Base-by-base conservation (phyloP, 2,329 filamentous ascomycete species). In the Colletotrichum tropicicola region DNA sequence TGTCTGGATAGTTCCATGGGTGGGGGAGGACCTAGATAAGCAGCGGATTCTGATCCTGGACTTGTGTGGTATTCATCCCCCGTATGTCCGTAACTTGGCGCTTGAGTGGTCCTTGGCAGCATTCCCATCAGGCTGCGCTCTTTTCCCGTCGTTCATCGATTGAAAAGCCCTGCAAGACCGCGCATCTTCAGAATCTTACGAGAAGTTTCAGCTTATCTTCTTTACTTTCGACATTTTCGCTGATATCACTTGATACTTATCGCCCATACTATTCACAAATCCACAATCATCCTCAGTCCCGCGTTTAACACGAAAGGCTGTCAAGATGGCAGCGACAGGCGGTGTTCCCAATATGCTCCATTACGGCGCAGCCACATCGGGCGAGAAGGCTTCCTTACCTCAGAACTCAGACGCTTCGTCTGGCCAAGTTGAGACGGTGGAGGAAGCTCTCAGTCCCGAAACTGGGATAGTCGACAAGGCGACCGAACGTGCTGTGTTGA, bases 331-430 rank as follows among this genome's bases (percentile, higher is more conserved):
- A 19, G 39, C 39, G 8, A 43, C 19, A 15, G 19, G 39, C 8
- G 19, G 32, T 15, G 13, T 35, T 6, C 32, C 32, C 9, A 35
- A 35, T 15, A 35, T 35, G 32, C 32, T 13, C n/a, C 12, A 12
- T 5, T 21, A 19, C 17, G 39, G 10, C 17, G 39, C 39, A 4
- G n/a, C 15, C 6, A 17, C 19, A 19, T 15, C 6, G 21, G 53
- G 25, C 3, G 60, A 59, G 28, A 64, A 64, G 55, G 41, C 17
- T 13, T 8, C 35, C 9, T 52, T 39, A 37, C 54, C 55, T 4
- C 71, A 73, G 17, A 68, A 61, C 9, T 70, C 69, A 2, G 71
- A 72, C 37, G 67, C 67, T 21, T 69, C 21, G 4, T 73, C 68
- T 6, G 56, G 53, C 13, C 59, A 65, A 27, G 56, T 59, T 23